A percentile compares a stretch with the other conserved stretches of the same genome.
phyloP scores from a whole-genome alignment of 306 rosid species.

The Delonix regia region DNA sequence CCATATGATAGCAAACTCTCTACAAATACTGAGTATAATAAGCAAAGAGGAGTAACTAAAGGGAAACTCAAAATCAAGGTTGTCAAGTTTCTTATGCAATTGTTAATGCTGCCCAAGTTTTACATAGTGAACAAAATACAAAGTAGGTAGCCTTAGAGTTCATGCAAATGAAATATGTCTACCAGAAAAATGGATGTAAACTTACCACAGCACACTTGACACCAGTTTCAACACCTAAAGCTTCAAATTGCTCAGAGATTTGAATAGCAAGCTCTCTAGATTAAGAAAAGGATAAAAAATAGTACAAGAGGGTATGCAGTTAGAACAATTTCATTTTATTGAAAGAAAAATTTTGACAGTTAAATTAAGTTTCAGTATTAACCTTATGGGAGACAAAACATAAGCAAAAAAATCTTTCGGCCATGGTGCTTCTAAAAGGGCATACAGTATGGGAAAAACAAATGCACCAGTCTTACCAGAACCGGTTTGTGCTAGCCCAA shows the following conservation, averaged over 20 bases:
- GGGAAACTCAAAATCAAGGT: conserved; percentile 5
- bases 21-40: background rate
- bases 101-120: background rate
- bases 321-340: background rate
- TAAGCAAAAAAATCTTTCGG: conserved; percentile 72
- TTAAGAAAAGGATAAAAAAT: conserved; percentile 23
- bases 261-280: conserved; percentile 97
- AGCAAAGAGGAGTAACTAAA: background rate
- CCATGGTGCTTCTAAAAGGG: conserved; percentile 66
- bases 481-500: conserved; percentile 92
- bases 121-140: background rate
- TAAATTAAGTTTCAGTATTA: conserved; percentile 26
- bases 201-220: conserved; percentile 92
- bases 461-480: conserved; percentile 97
- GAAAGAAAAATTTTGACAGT: conserved; percentile 4
- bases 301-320: conserved; percentile 8
- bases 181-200: conserved; percentile 9
- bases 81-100: background rate
- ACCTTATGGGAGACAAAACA: conserved; percentile 92
- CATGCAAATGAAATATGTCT: background rate
- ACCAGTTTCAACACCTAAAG: conserved; percentile 74
- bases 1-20: conserved; percentile 17
- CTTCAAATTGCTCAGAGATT: conserved; percentile 89
- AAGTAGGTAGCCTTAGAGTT: background rate
- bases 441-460: conserved; percentile 89